Evolutionary conservation across 2,329 filamentous ascomycete species (phyloP).

Genomic region (Penicillium sp.): DNA sequence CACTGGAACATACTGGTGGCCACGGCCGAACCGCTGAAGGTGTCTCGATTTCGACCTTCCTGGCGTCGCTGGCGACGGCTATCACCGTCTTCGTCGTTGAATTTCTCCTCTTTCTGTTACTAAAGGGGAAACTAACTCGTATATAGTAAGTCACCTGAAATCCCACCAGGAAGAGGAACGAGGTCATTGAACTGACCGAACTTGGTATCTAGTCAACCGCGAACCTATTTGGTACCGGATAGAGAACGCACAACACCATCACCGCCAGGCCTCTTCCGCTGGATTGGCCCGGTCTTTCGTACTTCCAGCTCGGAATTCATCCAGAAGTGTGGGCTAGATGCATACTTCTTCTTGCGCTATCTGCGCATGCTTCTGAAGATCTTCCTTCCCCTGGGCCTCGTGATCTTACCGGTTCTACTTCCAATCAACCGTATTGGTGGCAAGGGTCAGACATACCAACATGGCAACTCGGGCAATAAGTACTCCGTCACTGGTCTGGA

Average conservation of each 20-base stretch:
- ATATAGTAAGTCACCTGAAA: constrained; percentile 66
- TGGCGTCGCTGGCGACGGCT: constrained; percentile 63
- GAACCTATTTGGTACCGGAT: constrained; percentile 82
- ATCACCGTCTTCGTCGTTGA: constrained; percentile 61
- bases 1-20: constrained; percentile 36
- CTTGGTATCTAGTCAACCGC: constrained; percentile 60
- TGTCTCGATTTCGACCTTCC: constrained; percentile 51
- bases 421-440: constrained; percentile 79
- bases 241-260: constrained; percentile 77
- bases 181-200: constrained; percentile 1
- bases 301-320: constrained; percentile 80
- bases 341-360: constrained; percentile 96
- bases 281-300: constrained; percentile 60
- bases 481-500: constrained; percentile 67
- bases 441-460: constrained; percentile 55
- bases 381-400: constrained; percentile 74
- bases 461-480: constrained; percentile 35
- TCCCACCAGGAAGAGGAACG: not conserved
- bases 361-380: constrained; percentile 83
- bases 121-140: constrained; percentile 73
- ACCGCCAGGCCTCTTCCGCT: constrained; percentile 55
- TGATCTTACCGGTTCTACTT: constrained; percentile 81
- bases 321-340: constrained; percentile 90
- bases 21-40: constrained; percentile 36
- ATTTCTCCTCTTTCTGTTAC: constrained; percentile 67